Evolutionary conservation across 2,329 filamentous ascomycete species (phyloP), one percentile per base, ranked within the genome.

Genomic region (Neospermospora avenae): DNA sequence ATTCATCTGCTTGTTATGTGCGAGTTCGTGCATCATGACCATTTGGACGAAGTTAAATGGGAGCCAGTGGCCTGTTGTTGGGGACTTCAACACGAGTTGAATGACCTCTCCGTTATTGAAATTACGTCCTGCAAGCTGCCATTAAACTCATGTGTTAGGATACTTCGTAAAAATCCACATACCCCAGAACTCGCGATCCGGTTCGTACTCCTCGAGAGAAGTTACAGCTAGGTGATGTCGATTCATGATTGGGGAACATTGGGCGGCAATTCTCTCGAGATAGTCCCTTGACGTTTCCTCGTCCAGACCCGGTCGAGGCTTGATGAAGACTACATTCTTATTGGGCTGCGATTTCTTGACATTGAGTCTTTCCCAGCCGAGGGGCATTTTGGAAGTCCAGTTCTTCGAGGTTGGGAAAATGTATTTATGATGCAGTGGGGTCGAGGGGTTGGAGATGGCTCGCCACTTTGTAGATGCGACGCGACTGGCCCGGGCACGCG

Each of bases 1-100:
- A 73, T 96, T 96, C 92, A 96, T 96, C 72, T 96, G 88, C 73
- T 90, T 89, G 79, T 89, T 93, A 73, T 96, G 91, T 3, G 91
- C 91, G 31, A 96, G 78, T 70, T 80, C 80, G 72, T 96, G 91
- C 84, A 96, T 93, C 91, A 96, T 96, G 66, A 96, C 90, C 89
- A 95, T 93, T 74, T 95, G 90, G 16, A 96, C 89, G 70, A 92
- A 91, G 63, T 85, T 80, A 70, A 95, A 92, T 0, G 90, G 89
- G 22, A 96, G 78, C 91, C 91, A 96, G 60, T 77, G 81, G 25
- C 84, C 84, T 0, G 81, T 82, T 4, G 76, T 78, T 0, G 80
- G 81, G 0, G 89, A 84, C 67, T 87, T 88, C 25, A 96, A 81
- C 1, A 96, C 91, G 1, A 96, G 81, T 75, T 96, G 91, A 54